Evolutionary conservation across 768 basidiomycete species (phyloP).

Genomic region (Lentinula guzmanii): DNA sequence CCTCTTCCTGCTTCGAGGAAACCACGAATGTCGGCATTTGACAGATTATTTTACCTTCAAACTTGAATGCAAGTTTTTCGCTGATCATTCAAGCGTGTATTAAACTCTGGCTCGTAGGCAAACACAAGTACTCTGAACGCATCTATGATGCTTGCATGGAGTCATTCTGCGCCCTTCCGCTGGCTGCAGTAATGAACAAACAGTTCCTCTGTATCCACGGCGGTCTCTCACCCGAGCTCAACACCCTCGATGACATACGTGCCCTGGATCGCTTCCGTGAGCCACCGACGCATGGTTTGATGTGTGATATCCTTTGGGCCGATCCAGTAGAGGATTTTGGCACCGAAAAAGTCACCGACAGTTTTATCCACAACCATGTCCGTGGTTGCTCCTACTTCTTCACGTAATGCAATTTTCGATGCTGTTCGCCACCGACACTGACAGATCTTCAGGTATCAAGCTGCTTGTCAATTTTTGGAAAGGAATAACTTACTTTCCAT

Average conservation of each 20-base stretch:
- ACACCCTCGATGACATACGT: conserved; percentile 93
- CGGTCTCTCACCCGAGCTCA: conserved; percentile 90
- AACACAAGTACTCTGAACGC: conserved; percentile 97
- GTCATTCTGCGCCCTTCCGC: conserved; percentile 89
- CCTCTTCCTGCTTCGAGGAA: conserved; percentile 92
- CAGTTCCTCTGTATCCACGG: conserved; percentile 99
- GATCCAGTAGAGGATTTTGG: conserved; percentile 98
- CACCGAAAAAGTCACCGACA: conserved; percentile 84
- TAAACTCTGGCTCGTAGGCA: conserved; percentile 48
- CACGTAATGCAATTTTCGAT: conserved; percentile 27
- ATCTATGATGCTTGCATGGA: conserved; percentile 99
- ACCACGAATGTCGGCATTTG: conserved; percentile 97
- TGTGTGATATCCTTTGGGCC: conserved; percentile 99
- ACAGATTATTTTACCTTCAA: conserved; percentile 99
- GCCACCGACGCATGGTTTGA: conserved; percentile 93
- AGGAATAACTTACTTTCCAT: conserved; percentile 95
- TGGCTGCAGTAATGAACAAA: conserved; percentile 99
- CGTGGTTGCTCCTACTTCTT: conserved; percentile 96
- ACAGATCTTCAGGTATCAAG: conserved; percentile 66
- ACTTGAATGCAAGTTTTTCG: conserved; percentile 74
- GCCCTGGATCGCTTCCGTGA: conserved; percentile 97
- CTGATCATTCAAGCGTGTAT: neutral
- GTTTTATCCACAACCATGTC: conserved; percentile 93
- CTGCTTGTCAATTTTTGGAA: conserved; percentile 95
- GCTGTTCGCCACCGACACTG: conserved; percentile 4